Evolutionary conservation across 495 filamentous ascomycete genomes (phyloP), one percentile per base, ranked within the genome.

Genomic region (Patellaria atrata): DNA sequence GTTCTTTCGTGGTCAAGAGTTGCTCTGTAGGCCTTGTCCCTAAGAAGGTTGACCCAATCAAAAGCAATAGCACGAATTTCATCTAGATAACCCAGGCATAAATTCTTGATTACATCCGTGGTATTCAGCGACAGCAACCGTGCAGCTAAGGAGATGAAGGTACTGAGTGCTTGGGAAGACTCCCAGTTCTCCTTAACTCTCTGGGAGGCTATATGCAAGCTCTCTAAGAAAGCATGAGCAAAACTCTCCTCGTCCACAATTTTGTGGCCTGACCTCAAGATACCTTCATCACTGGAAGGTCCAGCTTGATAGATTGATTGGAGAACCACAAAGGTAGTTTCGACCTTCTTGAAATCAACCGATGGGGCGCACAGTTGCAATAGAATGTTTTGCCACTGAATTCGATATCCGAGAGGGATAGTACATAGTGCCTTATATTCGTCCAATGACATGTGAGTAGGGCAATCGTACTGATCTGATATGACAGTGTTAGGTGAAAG

Each of bases 381-480:
- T 0, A 50, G 25, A 2, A 55, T 30, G 27, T 53, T 55, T 12
- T 34, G 11, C 37, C 44, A 53, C 27, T 55, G 50, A 10, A 55
- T 18, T 1, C 35, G 20, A 14, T 36, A 24, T 8, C 52, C 52
- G 27, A 38, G 20, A 5, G 41, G 50, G 18, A 55, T 31, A 10
- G 21, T 15, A 13, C 30, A 15, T 8, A 55, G 47, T 5, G 44
- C 33, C 18, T 40, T 34, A 37, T 41, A 52, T 30, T 51, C 50
- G 8, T 44, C 38, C 8, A 53, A 31, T 1, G 38, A 35, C 6
- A 55, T 38, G n/a, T 41, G 30, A 7, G 15, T 16, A 3, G 50
- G 46, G 26, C 46, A 46, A 7, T 48, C 36, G 0, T 22, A 31
- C 21, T 38, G 43, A 17, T 22, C 33, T 5, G 46, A 37, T 21